These are phyloP conservation scores for Bocquillonia castaneifolia DNA, from an alignment of 441 rosid species.

Conservation along the genomic window DNA sequence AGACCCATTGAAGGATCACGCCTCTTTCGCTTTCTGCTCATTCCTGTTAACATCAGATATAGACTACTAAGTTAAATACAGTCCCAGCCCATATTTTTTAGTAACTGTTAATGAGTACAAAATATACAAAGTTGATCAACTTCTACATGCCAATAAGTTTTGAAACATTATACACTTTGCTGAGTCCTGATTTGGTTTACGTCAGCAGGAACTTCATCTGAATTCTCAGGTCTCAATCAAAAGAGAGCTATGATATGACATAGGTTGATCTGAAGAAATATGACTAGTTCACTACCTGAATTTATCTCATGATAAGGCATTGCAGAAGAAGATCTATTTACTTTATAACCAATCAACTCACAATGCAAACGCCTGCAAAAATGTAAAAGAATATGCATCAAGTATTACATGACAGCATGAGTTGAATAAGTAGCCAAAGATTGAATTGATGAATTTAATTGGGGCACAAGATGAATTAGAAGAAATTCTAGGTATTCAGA, in stretches of 20 bases:
- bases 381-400: neutral
- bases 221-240: neutral
- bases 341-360: conserved; percentile 58
- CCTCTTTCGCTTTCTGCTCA: neutral
- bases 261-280: neutral
- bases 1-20: neutral
- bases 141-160: neutral
- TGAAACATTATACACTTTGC: neutral
- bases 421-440: neutral
- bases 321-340: conserved; percentile 14
- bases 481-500: neutral
- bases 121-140: neutral
- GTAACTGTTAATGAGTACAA: too few species aligned
- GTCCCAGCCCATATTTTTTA: neutral
- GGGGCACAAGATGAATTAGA: neutral
- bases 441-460: neutral
- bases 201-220: neutral
- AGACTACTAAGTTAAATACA: neutral
- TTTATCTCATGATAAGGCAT: neutral
- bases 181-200: neutral
- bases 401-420: neutral
- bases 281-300: conserved; percentile 6
- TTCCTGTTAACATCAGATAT: neutral
- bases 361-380: conserved; percentile 58
- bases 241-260: neutral